Evolutionary conservation across 2,329 filamentous ascomycete genomes (phyloP), one percentile per base, ranked within the genome.

Genomic region (Byssoonygena ceratinophila): DNA sequence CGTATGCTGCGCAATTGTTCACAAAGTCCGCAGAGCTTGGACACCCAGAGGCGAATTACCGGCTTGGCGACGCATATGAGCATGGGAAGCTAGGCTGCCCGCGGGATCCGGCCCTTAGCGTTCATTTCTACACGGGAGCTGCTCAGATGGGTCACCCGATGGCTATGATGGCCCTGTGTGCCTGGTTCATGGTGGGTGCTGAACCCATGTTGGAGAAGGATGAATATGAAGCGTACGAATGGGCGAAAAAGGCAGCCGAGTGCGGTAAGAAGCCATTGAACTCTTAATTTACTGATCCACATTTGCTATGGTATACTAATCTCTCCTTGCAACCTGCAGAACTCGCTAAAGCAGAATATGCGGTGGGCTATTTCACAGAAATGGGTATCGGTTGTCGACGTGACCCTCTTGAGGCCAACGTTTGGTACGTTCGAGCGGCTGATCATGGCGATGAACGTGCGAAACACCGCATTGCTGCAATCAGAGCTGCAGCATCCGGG

Each of bases 141-240:
- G 92, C 92, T 1, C 86, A 94, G 63, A 77, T 79, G 43, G 88
- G 87, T 1, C 85, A 96, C 63, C 77, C 89, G 0, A 79, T 82
- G 45, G 91, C 89, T 45, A 97, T 97, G 89, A 95, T 98, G 90
- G 91, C 91, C 3, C 76, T 98, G 7, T 98, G 92, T 69, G 92
- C 92, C 9, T 98, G 92, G 92, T 98, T 97, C 68, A 85, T 97
- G 77, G 85, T 97, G 37, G 92, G 92, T 9, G 92, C 92, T 1
- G 85, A 90, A 59, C 89, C 90, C 0, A 82, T 97, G 12, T 72
- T 98, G 20, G 90, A 95, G 55, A 95, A 92, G 70, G 91, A 98
- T 62, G 91, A 97, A 67, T 84, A 85, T 60, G 92, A 98, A 68
- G 92, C 92, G 8, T 97, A 94, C 63, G 90, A 95, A 67, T 98